Conservation (phyloP, 2,329 filamentous ascomycete species). For the Rutstroemia sp. region DNA sequence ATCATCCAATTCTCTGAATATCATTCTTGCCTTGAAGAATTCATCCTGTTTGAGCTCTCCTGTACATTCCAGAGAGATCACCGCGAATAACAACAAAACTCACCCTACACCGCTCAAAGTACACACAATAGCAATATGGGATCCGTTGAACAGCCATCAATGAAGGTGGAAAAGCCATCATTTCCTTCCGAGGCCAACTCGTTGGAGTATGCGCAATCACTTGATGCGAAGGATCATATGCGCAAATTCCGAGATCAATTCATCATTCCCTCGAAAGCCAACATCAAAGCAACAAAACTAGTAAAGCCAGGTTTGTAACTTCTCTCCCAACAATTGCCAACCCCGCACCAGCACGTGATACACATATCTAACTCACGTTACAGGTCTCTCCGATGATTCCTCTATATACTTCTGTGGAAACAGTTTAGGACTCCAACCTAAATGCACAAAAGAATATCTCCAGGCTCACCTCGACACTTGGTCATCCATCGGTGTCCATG, state of each 20-base stretch:
- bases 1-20: background rate
- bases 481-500: slow-evolving; percentile 76
- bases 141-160: slow-evolving; percentile 15
- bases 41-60: background rate
- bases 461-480: slow-evolving; percentile 72
- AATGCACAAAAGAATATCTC: slow-evolving; percentile 56
- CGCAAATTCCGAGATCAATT: slow-evolving; percentile 61
- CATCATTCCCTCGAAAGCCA: slow-evolving; percentile 66
- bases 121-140: slow-evolving; percentile 18
- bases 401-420: slow-evolving; percentile 84
- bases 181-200: slow-evolving; percentile 42
- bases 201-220: slow-evolving; percentile 40
- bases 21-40: background rate
- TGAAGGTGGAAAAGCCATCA: slow-evolving; percentile 25
- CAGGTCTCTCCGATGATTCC: slow-evolving; percentile 27
- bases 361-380: background rate
- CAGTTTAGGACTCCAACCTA: slow-evolving; percentile 79
- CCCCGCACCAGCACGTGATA: background rate
- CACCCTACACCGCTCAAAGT: background rate
- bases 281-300: slow-evolving; percentile 54
- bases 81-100: background rate
- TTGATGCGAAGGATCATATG: slow-evolving; percentile 57
- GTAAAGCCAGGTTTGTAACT: slow-evolving; percentile 7
- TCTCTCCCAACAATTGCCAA: slow-evolving; percentile 12
- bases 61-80: no score